Conservation (phyloP, 257 asterid genomes). For the Prunella vulgaris region DNA sequence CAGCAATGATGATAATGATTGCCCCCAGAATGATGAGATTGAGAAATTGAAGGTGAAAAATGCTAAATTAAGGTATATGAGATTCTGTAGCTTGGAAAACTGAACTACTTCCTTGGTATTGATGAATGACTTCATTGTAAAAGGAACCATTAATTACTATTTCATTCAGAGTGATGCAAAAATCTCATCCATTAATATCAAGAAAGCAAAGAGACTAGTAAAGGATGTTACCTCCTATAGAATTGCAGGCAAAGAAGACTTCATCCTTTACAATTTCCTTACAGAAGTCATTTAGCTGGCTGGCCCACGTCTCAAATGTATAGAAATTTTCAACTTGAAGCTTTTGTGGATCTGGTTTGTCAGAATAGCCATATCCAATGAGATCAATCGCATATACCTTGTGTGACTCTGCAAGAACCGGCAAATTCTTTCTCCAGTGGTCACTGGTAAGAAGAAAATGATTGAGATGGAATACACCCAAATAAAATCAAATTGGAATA, state of each 20-base stretch:
- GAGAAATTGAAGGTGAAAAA: too few relatives aligned
- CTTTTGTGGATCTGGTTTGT: slow-evolving; percentile 78
- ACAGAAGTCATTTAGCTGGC: slow-evolving; percentile 88
- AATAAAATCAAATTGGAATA: background rate
- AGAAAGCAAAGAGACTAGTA: background rate
- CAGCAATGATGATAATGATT: too few relatives aligned
- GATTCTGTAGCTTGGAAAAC: too few relatives aligned
- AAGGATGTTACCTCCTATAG: slow-evolving; percentile 76
- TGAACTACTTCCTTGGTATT: too few relatives aligned
- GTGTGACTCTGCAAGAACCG: slow-evolving; percentile 74
- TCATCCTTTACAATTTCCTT: slow-evolving; percentile 54
- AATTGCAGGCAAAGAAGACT: slow-evolving; percentile 85
- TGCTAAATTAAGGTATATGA: too few relatives aligned
- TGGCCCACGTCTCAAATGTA: slow-evolving; percentile 94
- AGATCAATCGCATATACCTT: slow-evolving; percentile 92
- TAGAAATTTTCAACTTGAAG: slow-evolving; percentile 54
- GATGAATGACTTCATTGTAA: background rate
- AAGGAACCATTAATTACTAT: background rate
- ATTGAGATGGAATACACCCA: background rate
- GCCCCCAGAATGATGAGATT: too few relatives aligned
- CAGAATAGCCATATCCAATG: slow-evolving; percentile 95
- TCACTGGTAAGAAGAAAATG: slow-evolving; percentile 48
- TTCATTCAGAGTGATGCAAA: background rate
- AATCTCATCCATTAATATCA: background rate
- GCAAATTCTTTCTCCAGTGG: slow-evolving; percentile 94